Percentiles rank a stretch among this genome's conserved stretches.
Evolutionary conservation across 2,329 filamentous ascomycete species (phyloP).

Genomic region (Grosmannia serpens): DNA sequence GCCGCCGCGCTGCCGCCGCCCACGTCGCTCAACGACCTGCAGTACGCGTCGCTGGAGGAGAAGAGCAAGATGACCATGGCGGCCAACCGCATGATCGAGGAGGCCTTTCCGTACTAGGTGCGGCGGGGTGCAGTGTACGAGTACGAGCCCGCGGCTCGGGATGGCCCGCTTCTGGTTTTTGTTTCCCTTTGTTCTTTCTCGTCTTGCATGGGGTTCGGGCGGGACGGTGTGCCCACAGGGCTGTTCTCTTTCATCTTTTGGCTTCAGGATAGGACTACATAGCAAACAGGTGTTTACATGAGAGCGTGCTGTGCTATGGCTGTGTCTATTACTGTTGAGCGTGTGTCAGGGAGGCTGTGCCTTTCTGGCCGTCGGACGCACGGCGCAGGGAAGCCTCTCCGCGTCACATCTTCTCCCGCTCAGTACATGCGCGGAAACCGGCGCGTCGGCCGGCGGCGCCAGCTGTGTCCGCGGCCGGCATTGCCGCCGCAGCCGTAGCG

Average conservation of each 20-base stretch:
- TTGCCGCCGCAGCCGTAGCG: background rate
- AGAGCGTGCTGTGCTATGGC: too few relatives aligned
- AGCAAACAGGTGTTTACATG: background rate
- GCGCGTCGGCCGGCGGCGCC: background rate
- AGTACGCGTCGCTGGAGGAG: slow-evolving; percentile 89
- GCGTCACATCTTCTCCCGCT: background rate
- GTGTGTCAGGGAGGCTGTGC: too few relatives aligned
- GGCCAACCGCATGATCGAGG: slow-evolving; percentile 77
- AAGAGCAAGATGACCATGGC: slow-evolving; percentile 83
- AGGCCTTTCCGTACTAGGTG: slow-evolving; percentile 62
- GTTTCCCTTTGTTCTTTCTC: background rate
- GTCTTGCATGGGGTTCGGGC: background rate
- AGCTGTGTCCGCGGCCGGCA: background rate
- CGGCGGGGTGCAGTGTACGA: background rate
- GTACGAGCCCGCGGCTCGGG: background rate
- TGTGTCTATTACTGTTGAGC: background rate
- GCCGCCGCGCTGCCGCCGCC: slow-evolving; percentile 77
- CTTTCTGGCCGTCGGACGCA: too few relatives aligned
- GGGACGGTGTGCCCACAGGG: background rate
- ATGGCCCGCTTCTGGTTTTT: background rate
- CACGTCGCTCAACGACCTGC: slow-evolving; percentile 78
- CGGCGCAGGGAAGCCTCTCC: too few relatives aligned
- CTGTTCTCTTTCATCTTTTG: background rate
- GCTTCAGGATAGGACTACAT: background rate
- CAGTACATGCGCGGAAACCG: background rate